phyloP scores from a whole-genome alignment of 176 grass and related monocot species.

The Eremochloa ophiuroides region DNA sequence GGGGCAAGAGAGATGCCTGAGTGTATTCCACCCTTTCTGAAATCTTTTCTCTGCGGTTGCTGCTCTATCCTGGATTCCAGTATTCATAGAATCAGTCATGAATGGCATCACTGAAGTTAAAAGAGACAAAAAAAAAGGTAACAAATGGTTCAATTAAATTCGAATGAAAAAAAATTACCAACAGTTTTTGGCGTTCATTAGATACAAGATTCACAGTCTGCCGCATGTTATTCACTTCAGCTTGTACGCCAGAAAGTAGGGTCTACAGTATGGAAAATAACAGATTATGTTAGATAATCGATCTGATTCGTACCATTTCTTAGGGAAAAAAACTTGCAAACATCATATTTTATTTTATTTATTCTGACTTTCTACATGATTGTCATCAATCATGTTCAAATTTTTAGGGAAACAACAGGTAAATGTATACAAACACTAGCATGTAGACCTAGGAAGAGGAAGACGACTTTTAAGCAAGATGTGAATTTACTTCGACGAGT shows the following conservation, averaged over 20 bases:
- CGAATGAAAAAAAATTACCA: slow-evolving; percentile 36
- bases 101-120: background rate
- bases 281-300: slow-evolving; percentile 3
- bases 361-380: background rate
- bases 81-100: background rate
- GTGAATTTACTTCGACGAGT: background rate
- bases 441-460: no score
- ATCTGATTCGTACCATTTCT: background rate
- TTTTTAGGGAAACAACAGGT: background rate
- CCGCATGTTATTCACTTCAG: slow-evolving; percentile 51
- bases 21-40: slow-evolving; percentile 62
- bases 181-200: slow-evolving; percentile 52
- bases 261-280: slow-evolving; percentile 24
- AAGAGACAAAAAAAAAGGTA: background rate
- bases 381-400: background rate
- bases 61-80: slow-evolving; percentile 44
- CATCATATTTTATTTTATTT: slow-evolving; percentile 13
- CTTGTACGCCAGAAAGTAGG: slow-evolving; percentile 51
- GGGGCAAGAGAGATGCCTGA: slow-evolving; percentile 17
- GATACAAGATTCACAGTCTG: slow-evolving; percentile 61
- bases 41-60: slow-evolving; percentile 43
- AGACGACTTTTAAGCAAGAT: slow-evolving; percentile 15
- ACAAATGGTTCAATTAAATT: background rate
- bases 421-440: background rate
- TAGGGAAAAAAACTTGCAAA: background rate